Percentiles rank a stretch among this genome's conserved stretches.
phyloP scores from a whole-genome alignment of 306 rosid species.

The Oxytropis ochrocephala region DNA sequence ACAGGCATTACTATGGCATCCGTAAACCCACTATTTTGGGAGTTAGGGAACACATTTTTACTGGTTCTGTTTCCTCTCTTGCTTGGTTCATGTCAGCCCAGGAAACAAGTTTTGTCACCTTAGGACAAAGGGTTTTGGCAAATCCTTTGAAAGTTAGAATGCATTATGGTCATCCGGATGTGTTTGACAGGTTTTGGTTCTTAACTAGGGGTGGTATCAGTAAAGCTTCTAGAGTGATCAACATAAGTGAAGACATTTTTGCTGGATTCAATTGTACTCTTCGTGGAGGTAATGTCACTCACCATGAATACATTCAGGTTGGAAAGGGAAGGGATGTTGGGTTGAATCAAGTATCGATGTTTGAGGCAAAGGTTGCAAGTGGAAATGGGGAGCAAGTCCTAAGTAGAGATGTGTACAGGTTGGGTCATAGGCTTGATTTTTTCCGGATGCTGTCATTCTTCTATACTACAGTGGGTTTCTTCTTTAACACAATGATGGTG shows the following conservation, averaged over 20 bases:
- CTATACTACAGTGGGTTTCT: slow-evolving; percentile 49
- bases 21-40: slow-evolving; percentile 45
- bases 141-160: slow-evolving; percentile 46
- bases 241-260: slow-evolving; percentile 48
- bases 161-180: slow-evolving; percentile 53
- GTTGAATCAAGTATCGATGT: slow-evolving; percentile 44
- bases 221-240: slow-evolving; percentile 46
- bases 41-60: slow-evolving; percentile 43
- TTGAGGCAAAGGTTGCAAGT: slow-evolving; percentile 50
- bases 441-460: slow-evolving; percentile 48
- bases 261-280: slow-evolving; percentile 50
- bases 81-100: slow-evolving; percentile 56
- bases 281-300: slow-evolving; percentile 49
- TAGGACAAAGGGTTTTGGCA: slow-evolving; percentile 52
- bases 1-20: slow-evolving; percentile 27
- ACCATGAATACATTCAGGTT: slow-evolving; percentile 47
- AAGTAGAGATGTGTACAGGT: slow-evolving; percentile 46
- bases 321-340: slow-evolving; percentile 56
- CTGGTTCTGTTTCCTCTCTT: slow-evolving; percentile 50
- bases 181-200: slow-evolving; percentile 51
- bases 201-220: slow-evolving; percentile 45
- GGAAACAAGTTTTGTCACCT: slow-evolving; percentile 46
- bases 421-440: slow-evolving; percentile 49
- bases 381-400: slow-evolving; percentile 49
- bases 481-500: slow-evolving; percentile 44